Conservation (phyloP, 495 filamentous ascomycete species). For the Cercophora newfieldiana region DNA sequence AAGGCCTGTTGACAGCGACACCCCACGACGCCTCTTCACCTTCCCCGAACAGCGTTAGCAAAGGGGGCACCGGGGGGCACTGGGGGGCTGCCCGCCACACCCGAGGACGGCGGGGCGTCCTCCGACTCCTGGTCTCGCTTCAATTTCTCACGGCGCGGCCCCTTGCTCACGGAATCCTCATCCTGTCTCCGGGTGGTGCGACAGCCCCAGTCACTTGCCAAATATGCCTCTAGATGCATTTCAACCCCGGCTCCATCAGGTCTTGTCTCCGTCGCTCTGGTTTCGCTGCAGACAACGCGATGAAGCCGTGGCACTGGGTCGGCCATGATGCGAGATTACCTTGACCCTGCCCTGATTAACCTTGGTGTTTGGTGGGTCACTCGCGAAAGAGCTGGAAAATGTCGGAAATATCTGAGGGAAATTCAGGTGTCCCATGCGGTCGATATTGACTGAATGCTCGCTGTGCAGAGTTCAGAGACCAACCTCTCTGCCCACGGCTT, state of each 20-base stretch:
- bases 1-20: neutral
- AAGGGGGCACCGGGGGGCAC: slow-evolving; percentile 10
- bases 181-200: slow-evolving; percentile 11
- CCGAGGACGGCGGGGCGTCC: neutral
- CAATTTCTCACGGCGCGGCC: slow-evolving; percentile 10
- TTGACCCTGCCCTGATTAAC: neutral
- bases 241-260: slow-evolving; percentile 18
- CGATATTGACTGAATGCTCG: neutral
- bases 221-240: neutral
- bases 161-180: slow-evolving; percentile 12
- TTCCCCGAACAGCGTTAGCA: slow-evolving; percentile 16
- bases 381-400: neutral
- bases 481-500: too few relatives aligned
- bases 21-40: slow-evolving; percentile 9
- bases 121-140: neutral
- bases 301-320: slow-evolving; percentile 24
- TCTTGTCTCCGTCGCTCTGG: slow-evolving; percentile 11
- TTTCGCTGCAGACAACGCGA: slow-evolving; percentile 7
- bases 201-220: slow-evolving; percentile 3
- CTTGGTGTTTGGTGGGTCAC: neutral
- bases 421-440: neutral
- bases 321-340: slow-evolving; percentile 2
- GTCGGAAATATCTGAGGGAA: neutral
- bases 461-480: too few relatives aligned
- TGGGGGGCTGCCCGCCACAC: neutral